Evolutionary conservation across 805 yeast genomes (phyloP).

Genomic region (Maudiozyma saulgeensis): DNA sequence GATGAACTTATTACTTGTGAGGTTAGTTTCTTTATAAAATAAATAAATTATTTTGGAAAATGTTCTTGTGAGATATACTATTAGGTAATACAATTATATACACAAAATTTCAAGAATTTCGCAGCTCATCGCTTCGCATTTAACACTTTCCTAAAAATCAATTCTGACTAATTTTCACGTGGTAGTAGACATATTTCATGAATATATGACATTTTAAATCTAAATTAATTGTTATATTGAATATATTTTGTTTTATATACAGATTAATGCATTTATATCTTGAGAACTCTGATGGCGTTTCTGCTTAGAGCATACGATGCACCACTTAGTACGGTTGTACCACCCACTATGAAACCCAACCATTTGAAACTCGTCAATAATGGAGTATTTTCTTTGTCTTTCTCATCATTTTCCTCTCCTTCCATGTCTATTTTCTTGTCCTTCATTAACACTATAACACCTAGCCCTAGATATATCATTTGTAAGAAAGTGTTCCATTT

Average conservation of each 20-base stretch:
- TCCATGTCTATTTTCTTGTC: conserved; percentile 1
- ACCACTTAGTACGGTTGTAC: conserved; percentile 73
- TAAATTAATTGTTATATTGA: not conserved
- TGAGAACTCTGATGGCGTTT: conserved; percentile 40
- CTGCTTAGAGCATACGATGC: conserved; percentile 63
- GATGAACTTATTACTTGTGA: not conserved
- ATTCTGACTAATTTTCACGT: no score
- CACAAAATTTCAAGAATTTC: not conserved
- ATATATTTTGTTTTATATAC: not conserved
- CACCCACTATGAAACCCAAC: conserved; percentile 47
- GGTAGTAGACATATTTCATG: not conserved
- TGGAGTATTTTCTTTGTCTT: conserved; percentile 2
- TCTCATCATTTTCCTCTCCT: conserved; percentile 2
- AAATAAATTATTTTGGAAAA: no score
- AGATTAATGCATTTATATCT: not conserved
- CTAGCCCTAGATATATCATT: conserved; percentile 73
- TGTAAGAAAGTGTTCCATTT: conserved; percentile 87
- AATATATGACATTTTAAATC: not conserved
- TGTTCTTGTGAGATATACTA: no score
- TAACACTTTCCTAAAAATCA: no score
- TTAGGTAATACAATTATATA: not conserved
- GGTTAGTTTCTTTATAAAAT: no score
- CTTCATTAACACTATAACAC: conserved; percentile 35
- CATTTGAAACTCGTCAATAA: conserved; percentile 8
- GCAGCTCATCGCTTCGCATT: not conserved